These are phyloP conservation scores for Diaporthe capsici DNA, from an alignment of 2,329 filamentous ascomycete genomes.

Conservation along the genomic window DNA sequence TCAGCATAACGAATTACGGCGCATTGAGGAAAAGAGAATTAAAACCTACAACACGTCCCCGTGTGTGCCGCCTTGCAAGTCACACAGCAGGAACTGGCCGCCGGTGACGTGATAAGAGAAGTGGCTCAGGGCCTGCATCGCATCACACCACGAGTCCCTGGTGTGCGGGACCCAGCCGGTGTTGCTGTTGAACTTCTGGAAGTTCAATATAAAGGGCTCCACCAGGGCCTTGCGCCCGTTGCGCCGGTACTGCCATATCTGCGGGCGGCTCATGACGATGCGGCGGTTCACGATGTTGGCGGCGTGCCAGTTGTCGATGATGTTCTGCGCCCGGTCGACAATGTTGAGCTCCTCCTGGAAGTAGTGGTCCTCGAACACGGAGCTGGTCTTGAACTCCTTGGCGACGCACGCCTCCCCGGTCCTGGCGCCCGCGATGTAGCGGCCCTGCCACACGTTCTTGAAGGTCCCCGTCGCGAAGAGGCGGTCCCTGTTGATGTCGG, in stretches of 20 bases:
- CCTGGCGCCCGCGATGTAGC: conserved; percentile 24
- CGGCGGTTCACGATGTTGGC: conserved; percentile 47
- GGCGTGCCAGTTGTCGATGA: conserved; percentile 35
- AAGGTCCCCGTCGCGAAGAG: conserved; percentile 32
- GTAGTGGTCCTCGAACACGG: conserved; percentile 36
- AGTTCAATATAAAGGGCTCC: conserved; percentile 58
- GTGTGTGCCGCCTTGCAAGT: conserved; percentile 59
- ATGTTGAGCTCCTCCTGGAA: conserved; percentile 37
- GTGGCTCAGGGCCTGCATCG: conserved; percentile 60
- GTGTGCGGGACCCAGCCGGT: conserved; percentile 53
- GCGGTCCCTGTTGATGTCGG: conserved; percentile 27
- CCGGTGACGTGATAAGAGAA: conserved; percentile 57
- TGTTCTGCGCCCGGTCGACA: conserved; percentile 28
- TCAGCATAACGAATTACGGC: not conserved
- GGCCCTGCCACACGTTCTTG: conserved; percentile 35
- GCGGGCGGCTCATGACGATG: conserved; percentile 54
- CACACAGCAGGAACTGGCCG: conserved; percentile 56
- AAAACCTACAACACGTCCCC: conserved; percentile 41
- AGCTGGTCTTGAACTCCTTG: conserved; percentile 37
- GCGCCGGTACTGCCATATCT: conserved; percentile 49
- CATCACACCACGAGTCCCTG: conserved; percentile 49
- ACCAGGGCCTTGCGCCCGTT: conserved; percentile 47
- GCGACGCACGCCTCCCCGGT: conserved; percentile 30
- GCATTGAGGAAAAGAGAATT: not conserved
- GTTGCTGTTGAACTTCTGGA: conserved; percentile 62